Percentiles rank a stretch among this genome's conserved stretches.
Evolutionary conservation across 495 filamentous ascomycete genomes (phyloP).

Genomic region (Podospora pseudopauciseta): DNA sequence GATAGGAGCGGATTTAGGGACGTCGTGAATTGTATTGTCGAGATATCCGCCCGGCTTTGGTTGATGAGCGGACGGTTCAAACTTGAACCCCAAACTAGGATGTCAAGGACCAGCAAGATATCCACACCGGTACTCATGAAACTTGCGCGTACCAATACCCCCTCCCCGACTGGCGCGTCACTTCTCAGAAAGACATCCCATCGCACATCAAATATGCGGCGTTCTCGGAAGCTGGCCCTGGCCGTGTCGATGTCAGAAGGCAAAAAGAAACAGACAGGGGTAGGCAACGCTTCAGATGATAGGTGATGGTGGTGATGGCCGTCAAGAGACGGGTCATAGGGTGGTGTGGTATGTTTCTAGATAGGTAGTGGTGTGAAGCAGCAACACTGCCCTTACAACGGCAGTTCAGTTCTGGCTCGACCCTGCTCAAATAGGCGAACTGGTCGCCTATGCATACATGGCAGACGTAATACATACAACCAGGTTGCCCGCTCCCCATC

Average conservation of each 20-base stretch:
- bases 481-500: neutral
- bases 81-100: neutral
- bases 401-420: neutral
- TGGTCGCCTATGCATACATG: neutral
- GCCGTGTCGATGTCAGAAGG: neutral
- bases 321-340: neutral
- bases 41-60: no score
- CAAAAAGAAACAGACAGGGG: neutral
- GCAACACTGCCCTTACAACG: neutral
- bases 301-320: neutral
- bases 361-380: conserved; percentile 1
- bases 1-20: neutral
- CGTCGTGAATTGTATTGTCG: no score
- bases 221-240: neutral
- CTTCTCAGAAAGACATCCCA: neutral
- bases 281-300: neutral
- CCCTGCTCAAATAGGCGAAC: neutral
- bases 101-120: neutral
- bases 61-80: neutral
- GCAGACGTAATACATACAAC: neutral
- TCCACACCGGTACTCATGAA: neutral
- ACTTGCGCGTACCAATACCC: neutral
- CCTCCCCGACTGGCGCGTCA: neutral
- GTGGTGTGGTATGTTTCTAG: neutral
- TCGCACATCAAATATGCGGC: neutral